Evolutionary conservation across 805 yeast species (phyloP).

Genomic region (Ogataea haglerorum): DNA sequence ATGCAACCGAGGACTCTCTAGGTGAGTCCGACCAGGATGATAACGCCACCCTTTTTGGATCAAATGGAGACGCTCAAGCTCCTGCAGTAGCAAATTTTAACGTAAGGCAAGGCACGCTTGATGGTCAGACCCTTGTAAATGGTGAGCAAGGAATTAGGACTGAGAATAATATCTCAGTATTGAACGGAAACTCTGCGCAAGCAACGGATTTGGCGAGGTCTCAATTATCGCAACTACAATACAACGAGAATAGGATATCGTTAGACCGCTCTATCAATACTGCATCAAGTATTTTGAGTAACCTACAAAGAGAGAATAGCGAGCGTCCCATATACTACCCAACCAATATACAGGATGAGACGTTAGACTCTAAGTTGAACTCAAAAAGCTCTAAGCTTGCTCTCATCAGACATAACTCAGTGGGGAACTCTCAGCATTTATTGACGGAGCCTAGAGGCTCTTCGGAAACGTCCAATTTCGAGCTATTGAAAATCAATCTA

Average conservation of each 20-base stretch:
- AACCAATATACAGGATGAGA: slow-evolving; percentile 34
- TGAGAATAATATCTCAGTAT: slow-evolving; percentile 12
- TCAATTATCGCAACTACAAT: slow-evolving; percentile 69
- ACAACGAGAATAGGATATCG: slow-evolving; percentile 66
- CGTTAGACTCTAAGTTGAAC: slow-evolving; percentile 38
- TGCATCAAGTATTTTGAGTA: slow-evolving; percentile 47
- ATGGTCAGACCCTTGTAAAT: slow-evolving; percentile 28
- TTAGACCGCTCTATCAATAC: slow-evolving; percentile 59
- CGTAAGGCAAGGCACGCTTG: slow-evolving; percentile 21
- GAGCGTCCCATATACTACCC: slow-evolving; percentile 65
- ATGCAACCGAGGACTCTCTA: background rate
- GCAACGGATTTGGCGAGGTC: slow-evolving; percentile 33
- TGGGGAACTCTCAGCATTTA: slow-evolving; percentile 13
- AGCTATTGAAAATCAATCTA: slow-evolving; percentile 60
- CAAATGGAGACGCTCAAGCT: slow-evolving; percentile 5
- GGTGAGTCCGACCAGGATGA: slow-evolving; percentile 16
- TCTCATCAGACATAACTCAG: slow-evolving; percentile 42
- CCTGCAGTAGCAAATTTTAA: slow-evolving; percentile 24
- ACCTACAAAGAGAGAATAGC: slow-evolving; percentile 53
- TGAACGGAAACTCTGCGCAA: slow-evolving; percentile 19
- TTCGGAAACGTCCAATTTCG: slow-evolving; percentile 42
- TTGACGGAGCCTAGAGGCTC: slow-evolving; percentile 14
- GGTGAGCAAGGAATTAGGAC: slow-evolving; percentile 16
- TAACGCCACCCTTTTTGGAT: slow-evolving; percentile 23
- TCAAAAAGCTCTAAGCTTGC: slow-evolving; percentile 53